Conservation (phyloP, 768 basidiomycete genomes). For the Boletus huronensis region DNA sequence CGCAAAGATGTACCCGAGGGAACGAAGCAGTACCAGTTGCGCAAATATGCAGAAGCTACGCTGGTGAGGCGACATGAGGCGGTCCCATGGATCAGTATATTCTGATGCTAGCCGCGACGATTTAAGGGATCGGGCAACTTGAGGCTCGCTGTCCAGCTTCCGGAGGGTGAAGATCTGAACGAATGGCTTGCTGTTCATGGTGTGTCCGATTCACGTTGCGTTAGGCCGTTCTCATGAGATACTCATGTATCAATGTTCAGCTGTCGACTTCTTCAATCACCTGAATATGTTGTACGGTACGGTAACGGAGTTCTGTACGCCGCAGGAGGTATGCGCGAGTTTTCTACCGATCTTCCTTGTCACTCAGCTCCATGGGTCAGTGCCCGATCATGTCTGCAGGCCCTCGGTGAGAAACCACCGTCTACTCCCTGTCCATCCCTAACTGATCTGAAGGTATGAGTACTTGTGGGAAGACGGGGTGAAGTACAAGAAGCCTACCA, state of each 20-base stretch:
- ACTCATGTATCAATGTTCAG: constrained; percentile 40
- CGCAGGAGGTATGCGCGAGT: constrained; percentile 66
- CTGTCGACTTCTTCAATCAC: constrained; percentile 99
- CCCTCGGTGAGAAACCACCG: constrained; percentile 58
- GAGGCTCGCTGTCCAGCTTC: constrained; percentile 85
- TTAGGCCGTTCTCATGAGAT: not conserved
- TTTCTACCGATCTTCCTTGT: constrained; percentile 1
- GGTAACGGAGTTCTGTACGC: constrained; percentile 96
- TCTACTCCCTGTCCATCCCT: not conserved
- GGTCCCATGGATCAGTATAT: not conserved
- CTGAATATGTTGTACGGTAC: constrained; percentile 99
- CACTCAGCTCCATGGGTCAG: constrained; percentile 36
- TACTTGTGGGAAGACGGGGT: constrained; percentile 93
- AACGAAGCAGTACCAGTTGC: constrained; percentile 95
- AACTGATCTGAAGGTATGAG: constrained; percentile 63
- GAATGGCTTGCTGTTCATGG: constrained; percentile 99
- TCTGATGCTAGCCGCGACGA: constrained; percentile 11
- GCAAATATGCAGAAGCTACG: constrained; percentile 97
- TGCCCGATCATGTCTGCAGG: constrained; percentile 98
- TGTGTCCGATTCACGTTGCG: constrained; percentile 34
- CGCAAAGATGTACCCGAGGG: constrained; percentile 93
- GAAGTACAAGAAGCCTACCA: constrained; percentile 86
- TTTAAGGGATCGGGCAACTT: constrained; percentile 91
- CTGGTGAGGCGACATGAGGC: constrained; percentile 44
- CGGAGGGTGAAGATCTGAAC: constrained; percentile 94